Conservation (phyloP, 176 grass and related monocot genomes). For the Aegilops longissima region DNA sequence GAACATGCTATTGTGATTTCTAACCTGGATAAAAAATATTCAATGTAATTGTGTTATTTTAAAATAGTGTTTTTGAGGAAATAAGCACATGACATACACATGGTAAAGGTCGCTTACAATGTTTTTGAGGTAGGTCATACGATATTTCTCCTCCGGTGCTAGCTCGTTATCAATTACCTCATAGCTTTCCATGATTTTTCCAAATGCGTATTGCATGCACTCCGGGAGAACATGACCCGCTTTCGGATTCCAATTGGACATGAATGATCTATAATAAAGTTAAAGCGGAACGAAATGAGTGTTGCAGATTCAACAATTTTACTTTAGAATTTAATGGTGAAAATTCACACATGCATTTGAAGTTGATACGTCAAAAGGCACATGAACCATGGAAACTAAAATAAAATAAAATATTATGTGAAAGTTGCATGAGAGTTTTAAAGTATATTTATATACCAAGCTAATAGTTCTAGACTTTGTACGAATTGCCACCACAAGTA, state of each 20-base stretch:
- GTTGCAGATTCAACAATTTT: too few relatives aligned
- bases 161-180: neutral
- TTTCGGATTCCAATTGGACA: neutral
- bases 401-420: too few relatives aligned
- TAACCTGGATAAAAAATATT: neutral
- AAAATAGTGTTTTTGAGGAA: neutral
- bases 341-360: too few relatives aligned
- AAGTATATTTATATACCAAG: too few relatives aligned
- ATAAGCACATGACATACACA: neutral
- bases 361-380: too few relatives aligned
- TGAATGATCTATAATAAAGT: neutral
- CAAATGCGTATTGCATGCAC: neutral
- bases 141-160: neutral
- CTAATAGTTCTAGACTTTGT: too few relatives aligned
- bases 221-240: neutral
- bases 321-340: too few relatives aligned
- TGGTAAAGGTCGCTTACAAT: neutral
- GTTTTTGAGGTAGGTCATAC: constrained; percentile 9
- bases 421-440: too few relatives aligned
- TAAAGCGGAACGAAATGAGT: too few relatives aligned
- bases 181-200: neutral
- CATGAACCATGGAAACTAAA: too few relatives aligned
- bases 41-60: neutral
- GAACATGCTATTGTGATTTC: too few relatives aligned
- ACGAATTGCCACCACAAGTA: too few relatives aligned